Evolutionary conservation across 169 alveolate species (phyloP).

Genomic region (Eimeria falciformis): DNA sequence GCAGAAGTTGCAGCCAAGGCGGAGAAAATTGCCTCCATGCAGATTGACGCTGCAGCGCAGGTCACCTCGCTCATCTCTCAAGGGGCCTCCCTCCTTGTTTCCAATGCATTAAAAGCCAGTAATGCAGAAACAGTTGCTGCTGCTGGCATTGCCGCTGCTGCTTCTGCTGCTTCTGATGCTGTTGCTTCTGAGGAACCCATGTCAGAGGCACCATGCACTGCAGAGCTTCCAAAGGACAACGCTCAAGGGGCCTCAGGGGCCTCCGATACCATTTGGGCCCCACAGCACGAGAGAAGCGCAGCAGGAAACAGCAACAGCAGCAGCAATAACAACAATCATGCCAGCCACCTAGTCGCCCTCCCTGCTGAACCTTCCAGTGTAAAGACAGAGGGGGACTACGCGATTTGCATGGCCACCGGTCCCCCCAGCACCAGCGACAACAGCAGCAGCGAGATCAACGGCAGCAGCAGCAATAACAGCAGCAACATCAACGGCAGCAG

Average conservation of each 20-base stretch:
- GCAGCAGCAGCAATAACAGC: not conserved
- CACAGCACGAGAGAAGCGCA: not conserved
- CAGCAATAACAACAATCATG: not conserved
- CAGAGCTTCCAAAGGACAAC: not conserved
- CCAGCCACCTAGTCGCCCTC: constrained; percentile 5
- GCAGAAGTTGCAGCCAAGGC: constrained; percentile 25
- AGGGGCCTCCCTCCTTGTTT: constrained; percentile 24
- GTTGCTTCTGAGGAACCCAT: no score
- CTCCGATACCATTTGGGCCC: no score
- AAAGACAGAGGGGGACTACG: not conserved
- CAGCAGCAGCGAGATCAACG: not conserved
- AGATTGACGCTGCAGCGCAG: not conserved
- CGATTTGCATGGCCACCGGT: not conserved
- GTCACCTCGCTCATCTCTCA: not conserved
- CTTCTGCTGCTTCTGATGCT: not conserved
- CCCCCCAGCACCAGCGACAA: not conserved
- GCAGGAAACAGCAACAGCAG: not conserved
- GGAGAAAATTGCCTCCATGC: not conserved
- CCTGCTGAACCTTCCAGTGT: not conserved
- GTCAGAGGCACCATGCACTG: not conserved
- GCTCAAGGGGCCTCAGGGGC: not conserved
- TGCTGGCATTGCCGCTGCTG: not conserved
- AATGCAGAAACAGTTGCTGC: not conserved
- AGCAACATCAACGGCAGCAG: not conserved
- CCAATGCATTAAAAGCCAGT: not conserved